A percentile compares a stretch with the other conserved stretches of the same genome.
Conservation (phyloP, 192 early-diverging fungal species). For the Coemansia sp. region DNA sequence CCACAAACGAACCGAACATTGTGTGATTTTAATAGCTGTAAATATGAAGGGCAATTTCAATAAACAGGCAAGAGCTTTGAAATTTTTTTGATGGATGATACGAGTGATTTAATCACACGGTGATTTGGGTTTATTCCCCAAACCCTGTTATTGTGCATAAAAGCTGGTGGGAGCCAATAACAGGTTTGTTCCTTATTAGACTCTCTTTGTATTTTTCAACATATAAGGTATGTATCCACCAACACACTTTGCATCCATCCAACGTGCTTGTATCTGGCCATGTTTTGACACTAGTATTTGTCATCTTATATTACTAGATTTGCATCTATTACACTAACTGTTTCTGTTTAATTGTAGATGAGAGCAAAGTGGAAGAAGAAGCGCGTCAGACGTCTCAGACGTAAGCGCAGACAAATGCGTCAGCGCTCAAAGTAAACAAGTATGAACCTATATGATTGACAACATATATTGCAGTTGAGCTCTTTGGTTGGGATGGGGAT, state of each 20-base stretch:
- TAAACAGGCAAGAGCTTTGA: not conserved
- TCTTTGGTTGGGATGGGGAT: too few species aligned
- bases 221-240: constrained; percentile 5
- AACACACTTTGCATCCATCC: too few species aligned
- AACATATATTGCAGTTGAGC: not conserved
- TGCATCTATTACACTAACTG: not conserved
- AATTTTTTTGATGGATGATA: not conserved
- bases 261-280: too few species aligned
- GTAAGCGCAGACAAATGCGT: constrained; percentile 76
- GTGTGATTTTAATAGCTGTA: not conserved
- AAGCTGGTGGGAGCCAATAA: not conserved
- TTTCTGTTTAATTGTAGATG: constrained; percentile 40
- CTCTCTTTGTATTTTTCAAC: constrained; percentile 2
- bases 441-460: not conserved
- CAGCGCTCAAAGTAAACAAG: constrained; percentile 60
- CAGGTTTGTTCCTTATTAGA: constrained; percentile 3
- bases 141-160: not conserved
- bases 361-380: constrained; percentile 78
- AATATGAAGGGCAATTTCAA: not conserved
- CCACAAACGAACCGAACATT: constrained; percentile 50
- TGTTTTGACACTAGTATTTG: too few species aligned
- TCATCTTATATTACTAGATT: not conserved
- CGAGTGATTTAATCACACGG: not conserved
- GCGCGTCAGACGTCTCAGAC: constrained; percentile 68
- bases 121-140: constrained; percentile 9